phyloP scores from a whole-genome alignment of 305 asterid species.

The Solanum hybrid region DNA sequence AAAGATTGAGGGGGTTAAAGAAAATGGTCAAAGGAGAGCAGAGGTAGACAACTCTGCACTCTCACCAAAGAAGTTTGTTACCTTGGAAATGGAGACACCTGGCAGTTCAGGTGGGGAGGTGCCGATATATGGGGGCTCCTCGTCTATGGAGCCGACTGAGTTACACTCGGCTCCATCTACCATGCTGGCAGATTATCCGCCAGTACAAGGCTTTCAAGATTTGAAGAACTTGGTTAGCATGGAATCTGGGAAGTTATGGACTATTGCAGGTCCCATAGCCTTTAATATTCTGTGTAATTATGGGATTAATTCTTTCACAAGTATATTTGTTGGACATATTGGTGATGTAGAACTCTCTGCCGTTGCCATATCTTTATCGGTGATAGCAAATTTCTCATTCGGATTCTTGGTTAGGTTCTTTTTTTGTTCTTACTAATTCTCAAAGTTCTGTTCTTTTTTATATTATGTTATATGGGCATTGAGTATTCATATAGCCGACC shows the following conservation, averaged over 20 bases:
- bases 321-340: slow-evolving; percentile 80
- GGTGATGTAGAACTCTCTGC: slow-evolving; percentile 92
- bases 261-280: slow-evolving; percentile 84
- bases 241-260: slow-evolving; percentile 72
- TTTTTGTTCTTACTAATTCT: neutral
- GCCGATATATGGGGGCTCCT: neutral
- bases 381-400: slow-evolving; percentile 75
- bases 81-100: slow-evolving; percentile 45
- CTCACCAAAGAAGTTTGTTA: slow-evolving; percentile 12
- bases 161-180: slow-evolving; percentile 77
- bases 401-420: slow-evolving; percentile 78
- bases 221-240: slow-evolving; percentile 24
- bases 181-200: slow-evolving; percentile 53
- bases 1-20: slow-evolving; percentile 46
- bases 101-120: neutral
- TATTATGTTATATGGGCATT: neutral
- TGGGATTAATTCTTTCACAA: slow-evolving; percentile 83
- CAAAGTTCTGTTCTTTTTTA: neutral
- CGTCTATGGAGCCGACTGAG: slow-evolving; percentile 12
- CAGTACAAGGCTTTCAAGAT: slow-evolving; percentile 30
- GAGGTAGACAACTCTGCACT: slow-evolving; percentile 49
- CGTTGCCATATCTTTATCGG: slow-evolving; percentile 76
- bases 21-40: slow-evolving; percentile 38
- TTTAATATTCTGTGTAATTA: slow-evolving; percentile 84
- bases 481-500: neutral